Base-by-base conservation (phyloP, 768 basidiomycete species). In the Mycena galopus region DNA sequence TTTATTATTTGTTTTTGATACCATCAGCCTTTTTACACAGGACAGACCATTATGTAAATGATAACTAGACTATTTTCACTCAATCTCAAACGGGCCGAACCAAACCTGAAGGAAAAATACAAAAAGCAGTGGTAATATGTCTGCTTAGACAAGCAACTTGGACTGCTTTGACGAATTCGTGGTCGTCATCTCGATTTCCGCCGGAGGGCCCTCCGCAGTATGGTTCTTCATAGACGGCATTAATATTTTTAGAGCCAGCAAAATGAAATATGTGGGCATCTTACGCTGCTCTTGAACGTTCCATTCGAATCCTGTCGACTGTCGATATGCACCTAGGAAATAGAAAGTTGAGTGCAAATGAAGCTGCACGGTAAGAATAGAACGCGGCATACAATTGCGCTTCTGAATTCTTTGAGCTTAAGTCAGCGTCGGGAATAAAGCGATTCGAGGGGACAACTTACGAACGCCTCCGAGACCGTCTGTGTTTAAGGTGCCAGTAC, bases 351-450 rank as follows among this genome's bases (percentile, higher is more conserved):
- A 27, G 51, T 25, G 27, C 23, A 29, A 29, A 53, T 29, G 51
- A 53, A 5, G 51, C 29, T 53, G 51, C 27, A 29, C 51, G 0
- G 27, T 53, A 53, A 53, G 51, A 53, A 29, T 53, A 53, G 51
- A 53, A 53, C 51, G 47, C 51, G 51, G 51, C 51, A 27, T 53
- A 53, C 51, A 53, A 53, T 53, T 27, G 51, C 51, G 27, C 51
- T 27, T 53, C 25, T 25, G 51, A 53, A 27, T 53, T 53, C 51
- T 29, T 29, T 53, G 25, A 25, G 27, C 27, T 11, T 10, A 27
- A 53, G 51, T 53, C 51, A 53, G 51, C 27, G 27, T 53, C 14
- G 51, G 51, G 51, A 53, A 53, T 53, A 29, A 53, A 53, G 51
- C 27, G 23, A 2, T 53, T 53, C 51, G 51, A 53, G 12, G 51